Evolutionary conservation across 257 asterid genomes (phyloP), one percentile per base, ranked within the genome.

Genomic region (Solanum medicagineum): DNA sequence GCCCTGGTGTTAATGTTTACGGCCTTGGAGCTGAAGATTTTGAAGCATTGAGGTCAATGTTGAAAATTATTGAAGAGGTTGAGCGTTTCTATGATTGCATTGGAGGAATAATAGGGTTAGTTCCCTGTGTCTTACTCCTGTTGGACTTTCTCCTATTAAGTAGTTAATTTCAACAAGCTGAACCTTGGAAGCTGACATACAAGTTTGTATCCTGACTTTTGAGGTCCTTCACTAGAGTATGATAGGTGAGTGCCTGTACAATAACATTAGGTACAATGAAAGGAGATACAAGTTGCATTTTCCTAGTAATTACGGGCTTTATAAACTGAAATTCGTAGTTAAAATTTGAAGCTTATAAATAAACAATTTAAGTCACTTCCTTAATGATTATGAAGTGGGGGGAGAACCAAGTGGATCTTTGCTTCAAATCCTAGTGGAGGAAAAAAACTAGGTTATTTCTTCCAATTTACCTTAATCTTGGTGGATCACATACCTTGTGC

Each of bases 41-140:
- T 75, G 88, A 51, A 59, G 92, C 94, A 26, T 88, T 97, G 90
- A 88, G 88, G 88, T 93, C 93, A 59, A 83, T 95, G 91, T 81
- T 97, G 93, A 94, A 91, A 88, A 91, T 90, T 89, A 95, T 97
- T 32, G 94, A 91, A 45, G 97, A 97, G 60, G 92, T 95, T 47
- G 99, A 97, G 89, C 91, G 88, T 84, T 95, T 97, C 88, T 97
- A 95, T 89, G 96, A 97, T 71, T 95, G 98, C 89, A 92, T 97
- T 87, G 98, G 99, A 85, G 99, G 99, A 84, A 93, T 95, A 75
- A 91, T 97, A 55, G 99, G 99, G 98, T 97, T 82, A 91, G 97
- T 89, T 29, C 84, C 60, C 80, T 81, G 17, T 88, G 10, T 29
- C 24, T 51, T 24, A 2, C 82, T 77, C 10, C 15, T 24, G 15